These are phyloP conservation scores for Casuarina glauca DNA, from an alignment of 306 rosid genomes.

Conservation along the genomic window DNA sequence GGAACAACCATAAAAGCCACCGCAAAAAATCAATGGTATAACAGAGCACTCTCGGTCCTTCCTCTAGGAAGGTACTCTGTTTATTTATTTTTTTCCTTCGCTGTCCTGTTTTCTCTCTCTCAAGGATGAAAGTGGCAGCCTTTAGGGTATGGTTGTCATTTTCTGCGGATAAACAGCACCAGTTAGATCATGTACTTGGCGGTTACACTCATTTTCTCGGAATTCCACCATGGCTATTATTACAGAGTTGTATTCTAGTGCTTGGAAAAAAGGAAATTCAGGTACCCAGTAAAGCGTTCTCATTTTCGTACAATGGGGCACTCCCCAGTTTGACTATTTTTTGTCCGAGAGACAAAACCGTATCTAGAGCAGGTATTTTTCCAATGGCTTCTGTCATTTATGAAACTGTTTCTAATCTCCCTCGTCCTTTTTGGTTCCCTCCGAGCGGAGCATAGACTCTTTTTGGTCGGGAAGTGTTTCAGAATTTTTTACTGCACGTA, in stretches of 20 bases:
- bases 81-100: background rate
- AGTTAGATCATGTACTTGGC: conserved; percentile 34
- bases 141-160: conserved; percentile 2
- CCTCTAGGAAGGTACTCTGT: background rate
- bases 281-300: background rate
- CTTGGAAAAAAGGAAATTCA: background rate
- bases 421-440: no score
- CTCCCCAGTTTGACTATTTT: background rate
- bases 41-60: conserved; percentile 9
- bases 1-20: background rate
- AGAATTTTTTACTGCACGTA: background rate
- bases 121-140: conserved; percentile 23
- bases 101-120: conserved; percentile 15
- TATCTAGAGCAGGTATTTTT: background rate
- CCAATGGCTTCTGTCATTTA: background rate
- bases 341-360: background rate
- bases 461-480: background rate
- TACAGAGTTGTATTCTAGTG: no score
- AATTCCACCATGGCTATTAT: background rate
- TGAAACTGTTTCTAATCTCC: background rate
- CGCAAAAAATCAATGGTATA: conserved; percentile 12
- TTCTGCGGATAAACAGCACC: conserved; percentile 7
- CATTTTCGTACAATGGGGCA: background rate
- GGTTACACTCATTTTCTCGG: conserved; percentile 16
- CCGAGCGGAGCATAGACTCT: no score